Conservation (phyloP, 2,329 filamentous ascomycete species). For the Phialophora verrucosa region DNA sequence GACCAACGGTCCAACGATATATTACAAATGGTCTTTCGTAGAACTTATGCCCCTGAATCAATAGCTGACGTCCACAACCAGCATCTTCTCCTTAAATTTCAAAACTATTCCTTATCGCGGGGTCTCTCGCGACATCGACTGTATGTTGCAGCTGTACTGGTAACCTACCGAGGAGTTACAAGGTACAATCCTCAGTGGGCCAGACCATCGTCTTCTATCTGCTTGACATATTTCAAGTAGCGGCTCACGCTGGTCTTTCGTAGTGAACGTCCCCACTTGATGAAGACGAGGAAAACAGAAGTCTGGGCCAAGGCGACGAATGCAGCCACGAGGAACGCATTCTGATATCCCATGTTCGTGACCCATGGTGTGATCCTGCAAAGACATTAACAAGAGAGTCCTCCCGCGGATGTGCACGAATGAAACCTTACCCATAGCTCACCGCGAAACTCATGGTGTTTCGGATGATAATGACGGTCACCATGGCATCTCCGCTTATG, state of each 20-base stretch:
- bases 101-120: too few relatives aligned
- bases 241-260: not conserved
- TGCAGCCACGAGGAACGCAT: conserved; percentile 53
- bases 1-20: too few relatives aligned
- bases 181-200: not conserved
- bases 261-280: conserved; percentile 51
- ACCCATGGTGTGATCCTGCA: conserved; percentile 58
- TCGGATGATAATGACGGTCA: conserved; percentile 57
- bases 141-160: too few relatives aligned
- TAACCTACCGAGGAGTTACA: too few relatives aligned
- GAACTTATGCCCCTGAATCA: too few relatives aligned
- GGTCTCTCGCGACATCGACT: too few relatives aligned
- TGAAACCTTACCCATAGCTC: conserved; percentile 47
- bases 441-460: conserved; percentile 60
- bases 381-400: conserved; percentile 35
- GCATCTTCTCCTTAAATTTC: too few relatives aligned
- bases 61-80: too few relatives aligned
- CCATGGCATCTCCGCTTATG: conserved; percentile 56
- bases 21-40: too few relatives aligned
- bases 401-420: not conserved
- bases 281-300: conserved; percentile 53
- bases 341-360: conserved; percentile 49
- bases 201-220: not conserved
- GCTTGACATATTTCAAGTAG: conserved; percentile 22
- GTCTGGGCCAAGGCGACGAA: conserved; percentile 48